Evolutionary conservation across 768 basidiomycete genomes (phyloP), one percentile per base, ranked within the genome.

Genomic region (Xerocomus spinulosus): DNA sequence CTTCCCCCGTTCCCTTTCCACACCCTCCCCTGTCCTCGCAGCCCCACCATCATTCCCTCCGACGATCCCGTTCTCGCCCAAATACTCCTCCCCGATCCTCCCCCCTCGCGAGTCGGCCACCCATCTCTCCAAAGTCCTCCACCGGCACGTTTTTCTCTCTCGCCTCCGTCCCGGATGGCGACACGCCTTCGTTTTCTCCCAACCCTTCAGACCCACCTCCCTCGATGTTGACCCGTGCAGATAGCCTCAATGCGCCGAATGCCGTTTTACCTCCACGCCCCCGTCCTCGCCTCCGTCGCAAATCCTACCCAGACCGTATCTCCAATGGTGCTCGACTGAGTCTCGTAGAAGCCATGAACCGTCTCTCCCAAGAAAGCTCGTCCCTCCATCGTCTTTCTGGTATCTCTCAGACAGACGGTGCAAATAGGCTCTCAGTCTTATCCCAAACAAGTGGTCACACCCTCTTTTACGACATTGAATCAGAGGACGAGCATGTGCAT

Each of bases 101-200:
- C 1, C 50, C 52, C 21, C 56, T 55, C 5, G 51, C 35, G 0
- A 18, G 48, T 3, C 52, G 43, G 5, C 51, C 50, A 2, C 44
- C 50, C 30, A 49, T 66, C 35, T 66, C 64, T 8, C 56, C 59
- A 7, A 66, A 59, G 32, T 66, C 66, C 4, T 66, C 66, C 7
- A 17, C 56, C 1, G 53, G 52, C 33, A 66, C 59, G 2, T 66
- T 66, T 33, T 57, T 50, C 20, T 66, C 64, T 6, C 9, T 59
- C 20, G 20, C 41, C 0, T 57, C 60, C 15, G 9, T 44, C 13
- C 45, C 53, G 6, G 63, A 64, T 25, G n/a, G 3, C 2, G 66
- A 60, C n/a, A 49, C 52, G 3, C 6, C 24, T 3, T 28, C 23
- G 0, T 25, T 38, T 25, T 26, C 6, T 24, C 15, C 45, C 24